Evolutionary conservation across 352 stramenopile genomes (phyloP).

Genomic region (Aphanomyces euteiches): DNA sequence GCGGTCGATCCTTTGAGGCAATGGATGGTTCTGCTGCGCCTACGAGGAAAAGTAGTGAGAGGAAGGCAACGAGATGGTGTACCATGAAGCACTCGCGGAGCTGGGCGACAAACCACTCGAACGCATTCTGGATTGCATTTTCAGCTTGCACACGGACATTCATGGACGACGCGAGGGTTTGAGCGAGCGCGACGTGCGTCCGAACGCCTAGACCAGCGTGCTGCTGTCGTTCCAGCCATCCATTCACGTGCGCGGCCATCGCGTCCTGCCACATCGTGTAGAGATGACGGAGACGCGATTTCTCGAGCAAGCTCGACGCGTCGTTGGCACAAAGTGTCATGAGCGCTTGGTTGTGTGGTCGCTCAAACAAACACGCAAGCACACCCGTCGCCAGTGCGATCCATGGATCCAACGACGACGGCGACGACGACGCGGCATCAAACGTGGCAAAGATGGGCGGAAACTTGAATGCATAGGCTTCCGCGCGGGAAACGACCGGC

Average conservation of each 20-base stretch:
- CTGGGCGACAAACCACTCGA: slow-evolving; percentile 12
- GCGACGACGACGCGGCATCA: no score
- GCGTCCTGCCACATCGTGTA: not conserved
- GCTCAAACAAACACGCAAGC: not conserved
- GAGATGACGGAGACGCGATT: not conserved
- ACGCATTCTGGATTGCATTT: not conserved
- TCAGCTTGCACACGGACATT: not conserved
- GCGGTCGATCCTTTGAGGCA: no score
- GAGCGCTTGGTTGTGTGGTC: not conserved
- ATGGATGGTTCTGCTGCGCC: no score
- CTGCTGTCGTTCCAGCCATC: not conserved
- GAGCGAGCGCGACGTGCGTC: not conserved
- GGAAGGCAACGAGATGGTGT: not conserved
- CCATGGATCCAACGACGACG: no score
- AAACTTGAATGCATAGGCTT: no score
- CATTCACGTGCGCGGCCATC: not conserved
- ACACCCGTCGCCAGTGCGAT: no score
- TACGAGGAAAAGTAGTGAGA: no score
- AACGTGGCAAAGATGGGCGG: no score
- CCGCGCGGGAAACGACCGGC: no score
- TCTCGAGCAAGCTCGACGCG: not conserved
- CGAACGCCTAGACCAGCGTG: not conserved
- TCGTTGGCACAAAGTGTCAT: not conserved
- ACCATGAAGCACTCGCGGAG: slow-evolving; percentile 13
- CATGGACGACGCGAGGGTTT: not conserved